A percentile compares a stretch with the other conserved stretches of the same genome.
Conservation (phyloP, 176 grass and related monocot species). For the Bothriochloa decipiens region DNA sequence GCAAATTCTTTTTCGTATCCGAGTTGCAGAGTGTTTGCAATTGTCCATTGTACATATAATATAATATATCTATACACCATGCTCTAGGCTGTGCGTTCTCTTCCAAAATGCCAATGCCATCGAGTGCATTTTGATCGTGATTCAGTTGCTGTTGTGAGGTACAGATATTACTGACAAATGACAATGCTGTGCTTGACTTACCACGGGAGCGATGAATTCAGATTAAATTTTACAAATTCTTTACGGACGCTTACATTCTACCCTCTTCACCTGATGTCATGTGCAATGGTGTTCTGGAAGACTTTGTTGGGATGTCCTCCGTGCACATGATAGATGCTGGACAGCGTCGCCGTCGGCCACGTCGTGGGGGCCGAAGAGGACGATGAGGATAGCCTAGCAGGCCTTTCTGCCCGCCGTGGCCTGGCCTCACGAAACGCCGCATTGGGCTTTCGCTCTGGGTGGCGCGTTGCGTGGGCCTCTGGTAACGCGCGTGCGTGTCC, state of each 20-base stretch:
- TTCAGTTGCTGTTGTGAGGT: neutral
- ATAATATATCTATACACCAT: neutral
- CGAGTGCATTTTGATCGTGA: neutral
- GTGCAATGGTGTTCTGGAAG: too few relatives aligned
- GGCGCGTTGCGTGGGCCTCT: too few relatives aligned
- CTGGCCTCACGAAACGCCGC: too few relatives aligned
- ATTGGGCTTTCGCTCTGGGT: too few relatives aligned
- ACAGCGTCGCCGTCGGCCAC: too few relatives aligned
- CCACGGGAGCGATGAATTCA: neutral
- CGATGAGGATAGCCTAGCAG: too few relatives aligned
- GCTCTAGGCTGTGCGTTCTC: neutral
- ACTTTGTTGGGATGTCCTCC: too few relatives aligned
- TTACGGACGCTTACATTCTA: too few relatives aligned
- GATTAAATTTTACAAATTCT: neutral
- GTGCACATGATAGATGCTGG: too few relatives aligned
- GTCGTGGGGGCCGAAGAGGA: too few relatives aligned
- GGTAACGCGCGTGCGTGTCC: too few relatives aligned
- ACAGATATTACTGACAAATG: neutral
- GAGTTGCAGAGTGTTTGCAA: neutral
- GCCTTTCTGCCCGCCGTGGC: too few relatives aligned
- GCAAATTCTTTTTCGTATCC: constrained; percentile 1
- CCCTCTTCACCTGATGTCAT: neutral
- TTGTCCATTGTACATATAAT: constrained; percentile 17
- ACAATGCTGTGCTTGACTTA: neutral
- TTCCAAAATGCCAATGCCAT: neutral